phyloP scores from a whole-genome alignment of 768 basidiomycete genomes.

The Leccinum uliginosum region DNA sequence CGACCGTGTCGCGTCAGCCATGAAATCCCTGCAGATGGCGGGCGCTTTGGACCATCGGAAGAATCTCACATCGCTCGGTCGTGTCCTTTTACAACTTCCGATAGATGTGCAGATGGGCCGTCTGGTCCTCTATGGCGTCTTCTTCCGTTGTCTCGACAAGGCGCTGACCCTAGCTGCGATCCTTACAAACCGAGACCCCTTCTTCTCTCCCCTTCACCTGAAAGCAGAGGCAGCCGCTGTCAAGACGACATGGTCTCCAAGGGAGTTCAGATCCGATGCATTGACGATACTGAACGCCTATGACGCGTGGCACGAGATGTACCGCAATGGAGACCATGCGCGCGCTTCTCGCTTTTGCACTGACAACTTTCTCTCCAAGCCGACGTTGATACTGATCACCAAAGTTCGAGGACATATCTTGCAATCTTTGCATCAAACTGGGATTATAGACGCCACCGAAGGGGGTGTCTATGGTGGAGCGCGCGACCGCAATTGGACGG shows the following conservation, averaged over 20 bases:
- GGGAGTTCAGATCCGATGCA: constrained; percentile 79
- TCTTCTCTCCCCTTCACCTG: constrained; percentile 75
- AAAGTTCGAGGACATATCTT: constrained; percentile 78
- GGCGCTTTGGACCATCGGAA: constrained; percentile 78
- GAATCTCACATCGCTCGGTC: constrained; percentile 81
- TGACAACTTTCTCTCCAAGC: constrained; percentile 86
- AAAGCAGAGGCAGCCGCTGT: constrained; percentile 65
- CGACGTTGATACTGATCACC: constrained; percentile 76
- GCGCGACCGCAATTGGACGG: constrained; percentile 34
- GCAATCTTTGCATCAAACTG: constrained; percentile 70
- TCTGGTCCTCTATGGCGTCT: constrained; percentile 82
- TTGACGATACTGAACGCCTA: constrained; percentile 77
- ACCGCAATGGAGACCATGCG: constrained; percentile 58
- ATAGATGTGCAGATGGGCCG: constrained; percentile 89
- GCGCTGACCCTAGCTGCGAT: constrained; percentile 90
- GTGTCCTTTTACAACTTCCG: constrained; percentile 83
- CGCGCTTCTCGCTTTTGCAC: constrained; percentile 71
- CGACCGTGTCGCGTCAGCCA: constrained; percentile 72
- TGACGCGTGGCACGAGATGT: constrained; percentile 74
- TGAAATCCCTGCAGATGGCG: constrained; percentile 75
- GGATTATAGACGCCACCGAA: constrained; percentile 77
- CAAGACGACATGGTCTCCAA: constrained; percentile 77
- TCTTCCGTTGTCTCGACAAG: constrained; percentile 89
- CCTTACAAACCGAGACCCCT: constrained; percentile 85
- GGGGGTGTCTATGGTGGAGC: constrained; percentile 43